Conservation (phyloP, 2,329 filamentous ascomycete species). For the Aspergillus tamarii region DNA sequence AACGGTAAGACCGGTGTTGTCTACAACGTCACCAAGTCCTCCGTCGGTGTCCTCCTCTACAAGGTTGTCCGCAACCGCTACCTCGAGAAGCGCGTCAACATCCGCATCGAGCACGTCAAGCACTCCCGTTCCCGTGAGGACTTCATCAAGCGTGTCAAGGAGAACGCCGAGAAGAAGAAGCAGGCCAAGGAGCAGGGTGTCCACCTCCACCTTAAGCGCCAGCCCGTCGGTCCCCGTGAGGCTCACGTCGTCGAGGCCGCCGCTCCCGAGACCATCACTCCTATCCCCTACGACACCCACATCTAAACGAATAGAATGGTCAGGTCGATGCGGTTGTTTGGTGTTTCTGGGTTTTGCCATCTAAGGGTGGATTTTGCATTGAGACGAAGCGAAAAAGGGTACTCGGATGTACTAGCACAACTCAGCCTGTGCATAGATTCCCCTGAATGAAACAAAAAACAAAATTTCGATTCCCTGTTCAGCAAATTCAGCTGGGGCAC, state of each 20-base stretch:
- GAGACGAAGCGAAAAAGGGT: slow-evolving; percentile 43
- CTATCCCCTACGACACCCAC: slow-evolving; percentile 95
- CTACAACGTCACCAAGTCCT: slow-evolving; percentile 99
- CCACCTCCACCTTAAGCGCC: slow-evolving; percentile 90
- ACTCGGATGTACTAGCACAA: slow-evolving; percentile 43
- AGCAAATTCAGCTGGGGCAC: background rate
- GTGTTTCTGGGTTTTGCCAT: slow-evolving; percentile 42
- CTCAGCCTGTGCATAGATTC: slow-evolving; percentile 48
- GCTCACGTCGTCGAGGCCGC: slow-evolving; percentile 81
- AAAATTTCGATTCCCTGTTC: slow-evolving; percentile 37
- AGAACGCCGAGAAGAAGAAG: slow-evolving; percentile 89
- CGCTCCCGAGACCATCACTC: slow-evolving; percentile 86
- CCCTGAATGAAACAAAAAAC: slow-evolving; percentile 47
- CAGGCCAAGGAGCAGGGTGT: slow-evolving; percentile 88
- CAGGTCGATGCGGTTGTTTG: slow-evolving; percentile 42
- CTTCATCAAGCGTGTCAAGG: slow-evolving; percentile 95
- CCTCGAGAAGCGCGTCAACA: slow-evolving; percentile 99
- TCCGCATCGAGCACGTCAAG: slow-evolving; percentile 95
- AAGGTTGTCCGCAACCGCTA: slow-evolving; percentile 99
- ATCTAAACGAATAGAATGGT: slow-evolving; percentile 68
- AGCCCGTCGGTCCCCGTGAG: slow-evolving; percentile 76
- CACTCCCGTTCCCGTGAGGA: slow-evolving; percentile 95
- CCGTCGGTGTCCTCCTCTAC: slow-evolving; percentile 98
- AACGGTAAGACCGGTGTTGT: slow-evolving; percentile 98
- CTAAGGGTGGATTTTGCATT: slow-evolving; percentile 40